phyloP scores from a whole-genome alignment of 139 green algal genomes.

The Volvox africanus region DNA sequence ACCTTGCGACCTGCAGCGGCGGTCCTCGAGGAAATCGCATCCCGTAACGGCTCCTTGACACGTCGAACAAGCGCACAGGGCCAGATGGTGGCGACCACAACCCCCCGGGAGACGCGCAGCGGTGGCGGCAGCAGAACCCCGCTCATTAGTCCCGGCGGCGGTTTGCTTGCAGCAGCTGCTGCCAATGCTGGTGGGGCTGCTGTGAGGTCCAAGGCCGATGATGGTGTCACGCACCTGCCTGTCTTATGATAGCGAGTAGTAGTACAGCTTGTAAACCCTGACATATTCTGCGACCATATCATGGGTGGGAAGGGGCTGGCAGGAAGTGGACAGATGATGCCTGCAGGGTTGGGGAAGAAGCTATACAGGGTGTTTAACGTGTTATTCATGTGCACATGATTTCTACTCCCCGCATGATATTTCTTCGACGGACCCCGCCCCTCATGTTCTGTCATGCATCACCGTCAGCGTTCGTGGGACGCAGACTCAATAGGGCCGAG shows the following conservation, averaged over 20 bases:
- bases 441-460: no score
- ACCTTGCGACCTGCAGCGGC: constrained; percentile 22
- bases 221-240: neutral
- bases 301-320: no score
- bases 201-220: neutral
- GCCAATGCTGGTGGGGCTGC: neutral
- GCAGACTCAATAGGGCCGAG: no score
- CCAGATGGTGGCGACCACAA: neutral
- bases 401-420: no score
- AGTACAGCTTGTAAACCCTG: no score
- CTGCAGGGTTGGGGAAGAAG: no score
- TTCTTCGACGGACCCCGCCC: no score
- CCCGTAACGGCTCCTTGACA: neutral
- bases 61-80: neutral
- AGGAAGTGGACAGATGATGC: no score
- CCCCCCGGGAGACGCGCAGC: neutral
- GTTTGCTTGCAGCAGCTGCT: neutral
- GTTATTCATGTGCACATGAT: no score
- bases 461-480: no score
- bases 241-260: neutral
- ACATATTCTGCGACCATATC: no score
- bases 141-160: neutral
- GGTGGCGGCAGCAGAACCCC: neutral
- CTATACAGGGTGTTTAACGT: no score
- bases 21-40: constrained; percentile 35